These are phyloP conservation scores for Zymoseptoria ardabiliae DNA, from an alignment of 2,329 filamentous ascomycete species.

Conservation along the genomic window DNA sequence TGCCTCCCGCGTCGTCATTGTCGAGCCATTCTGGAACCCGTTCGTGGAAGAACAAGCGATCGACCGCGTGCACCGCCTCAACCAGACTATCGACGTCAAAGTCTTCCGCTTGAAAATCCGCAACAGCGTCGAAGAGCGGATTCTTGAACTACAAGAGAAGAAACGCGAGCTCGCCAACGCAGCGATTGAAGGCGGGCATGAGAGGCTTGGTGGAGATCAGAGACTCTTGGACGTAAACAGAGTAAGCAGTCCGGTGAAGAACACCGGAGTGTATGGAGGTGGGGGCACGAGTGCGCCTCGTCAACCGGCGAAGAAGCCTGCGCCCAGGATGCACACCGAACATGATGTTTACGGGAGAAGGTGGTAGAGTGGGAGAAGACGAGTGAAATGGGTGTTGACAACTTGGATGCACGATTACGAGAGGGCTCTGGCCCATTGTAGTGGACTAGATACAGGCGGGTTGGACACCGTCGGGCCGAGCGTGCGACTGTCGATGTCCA, in stretches of 20 bases:
- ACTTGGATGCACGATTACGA: not conserved
- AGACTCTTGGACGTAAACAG: slow-evolving; percentile 28
- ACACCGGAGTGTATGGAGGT: not conserved
- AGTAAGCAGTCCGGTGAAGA: not conserved
- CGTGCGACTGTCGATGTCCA: not conserved
- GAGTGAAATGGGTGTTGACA: not conserved
- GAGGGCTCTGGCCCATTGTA: not conserved
- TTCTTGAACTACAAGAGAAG: slow-evolving; percentile 87
- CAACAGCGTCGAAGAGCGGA: slow-evolving; percentile 84
- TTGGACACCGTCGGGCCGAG: not conserved
- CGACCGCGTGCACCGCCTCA: slow-evolving; percentile 95
- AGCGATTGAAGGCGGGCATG: slow-evolving; percentile 69
- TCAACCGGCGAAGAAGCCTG: slow-evolving; percentile 11
- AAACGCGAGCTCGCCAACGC: slow-evolving; percentile 88
- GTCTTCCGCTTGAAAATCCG: slow-evolving; percentile 91
- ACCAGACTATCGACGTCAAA: slow-evolving; percentile 87
- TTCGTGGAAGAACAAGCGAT: slow-evolving; percentile 99
- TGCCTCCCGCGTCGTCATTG: slow-evolving; percentile 83
- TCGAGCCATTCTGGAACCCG: slow-evolving; percentile 97
- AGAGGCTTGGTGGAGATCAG: slow-evolving; percentile 27
- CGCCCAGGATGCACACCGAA: slow-evolving; percentile 20
- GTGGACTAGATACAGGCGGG: not conserved
- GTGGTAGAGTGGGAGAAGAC: slow-evolving; percentile 17
- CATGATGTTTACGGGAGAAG: slow-evolving; percentile 32
- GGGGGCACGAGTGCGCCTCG: slow-evolving; percentile 1